Percentiles rank a stretch among this genome's conserved stretches.
Evolutionary conservation across 306 rosid species (phyloP).

Genomic region (Corylus americana): DNA sequence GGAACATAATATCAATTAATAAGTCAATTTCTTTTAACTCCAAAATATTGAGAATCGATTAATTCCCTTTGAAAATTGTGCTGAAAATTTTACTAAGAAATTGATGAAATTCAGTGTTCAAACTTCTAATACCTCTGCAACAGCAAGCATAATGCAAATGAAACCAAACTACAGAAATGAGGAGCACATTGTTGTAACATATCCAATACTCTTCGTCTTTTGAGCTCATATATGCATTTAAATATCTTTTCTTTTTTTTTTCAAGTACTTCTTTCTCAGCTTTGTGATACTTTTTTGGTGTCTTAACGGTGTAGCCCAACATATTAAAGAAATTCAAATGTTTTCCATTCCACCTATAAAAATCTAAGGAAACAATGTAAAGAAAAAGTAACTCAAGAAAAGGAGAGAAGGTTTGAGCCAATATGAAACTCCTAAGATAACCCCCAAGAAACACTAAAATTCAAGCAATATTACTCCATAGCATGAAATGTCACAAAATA

Average conservation of each 20-base stretch:
- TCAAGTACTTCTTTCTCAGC: not conserved
- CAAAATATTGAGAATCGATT: not conserved
- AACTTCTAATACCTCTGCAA: not conserved
- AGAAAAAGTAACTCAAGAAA: not conserved
- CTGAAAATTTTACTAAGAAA: not conserved
- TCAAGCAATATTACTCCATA: not conserved
- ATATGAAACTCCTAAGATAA: not conserved
- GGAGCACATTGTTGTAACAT: not conserved
- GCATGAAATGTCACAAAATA: not conserved
- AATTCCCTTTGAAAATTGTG: not conserved
- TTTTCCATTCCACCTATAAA: not conserved
- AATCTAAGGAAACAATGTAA: not conserved
- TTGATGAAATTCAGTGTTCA: not conserved
- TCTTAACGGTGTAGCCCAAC: not conserved
- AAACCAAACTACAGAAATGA: not conserved
- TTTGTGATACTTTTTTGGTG: not conserved
- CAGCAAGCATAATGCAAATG: not conserved
- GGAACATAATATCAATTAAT: not conserved
- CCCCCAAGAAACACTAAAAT: not conserved
- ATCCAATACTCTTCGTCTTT: not conserved
- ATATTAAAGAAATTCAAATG: not conserved
- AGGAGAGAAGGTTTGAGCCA: not conserved
- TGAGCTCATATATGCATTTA: not conserved
- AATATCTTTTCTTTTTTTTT: not conserved
- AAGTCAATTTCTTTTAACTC: not conserved